Base-by-base conservation (phyloP, 495 filamentous ascomycete species). In the Aspergillus egyptiacus region DNA sequence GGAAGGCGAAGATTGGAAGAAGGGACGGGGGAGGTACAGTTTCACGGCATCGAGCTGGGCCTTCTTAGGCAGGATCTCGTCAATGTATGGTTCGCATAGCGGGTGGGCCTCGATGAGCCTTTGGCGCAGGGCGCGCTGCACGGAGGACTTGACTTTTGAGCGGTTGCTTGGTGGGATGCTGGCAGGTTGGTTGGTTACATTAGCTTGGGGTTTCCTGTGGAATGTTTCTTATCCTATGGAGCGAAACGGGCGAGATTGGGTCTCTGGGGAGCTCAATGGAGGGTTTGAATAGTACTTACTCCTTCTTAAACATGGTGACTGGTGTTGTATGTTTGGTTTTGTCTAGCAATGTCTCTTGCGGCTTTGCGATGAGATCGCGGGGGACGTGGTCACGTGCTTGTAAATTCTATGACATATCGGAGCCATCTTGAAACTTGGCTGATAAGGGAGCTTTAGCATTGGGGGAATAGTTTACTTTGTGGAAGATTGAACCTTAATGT, bases 101-200 rank as follows among this genome's bases (percentile, higher is more conserved):
- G 93, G 93, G 70, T 91, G 96, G 35, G 89, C 84, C 28, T 88
- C 78, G 53, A 88, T 67, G 57, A 96, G 73, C 56, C 86, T 87
- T 48, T 83, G 75, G 57, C 93, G 86, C 50, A 98, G 78, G 53
- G 74, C 80, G 53, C 93, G 87, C 70, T 95, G 89, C 33, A 86
- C 88, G 14, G 91, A 96, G 57, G 91, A 95, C 71, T 97, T 98
- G 68, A 98, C 88, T 78, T 97, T 98, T 52, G 89, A 86, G 68
- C 91, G 93, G 46, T 86, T 82, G 46, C 84, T 83, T 7, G 83
- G 68, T 58, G 81, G 75, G 65, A 96, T 66, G 51, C 55, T 63
- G 23, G 37, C n/a, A n/a, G n/a, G n/a, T n/a, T n/a, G n/a, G 31
- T 11, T 19, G 9, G 11, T 17, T 10, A n/a, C 27, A 49, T 68